Conservation (phyloP, 176 grass and related monocot species). For the Chrysopogon serrulatus region DNA sequence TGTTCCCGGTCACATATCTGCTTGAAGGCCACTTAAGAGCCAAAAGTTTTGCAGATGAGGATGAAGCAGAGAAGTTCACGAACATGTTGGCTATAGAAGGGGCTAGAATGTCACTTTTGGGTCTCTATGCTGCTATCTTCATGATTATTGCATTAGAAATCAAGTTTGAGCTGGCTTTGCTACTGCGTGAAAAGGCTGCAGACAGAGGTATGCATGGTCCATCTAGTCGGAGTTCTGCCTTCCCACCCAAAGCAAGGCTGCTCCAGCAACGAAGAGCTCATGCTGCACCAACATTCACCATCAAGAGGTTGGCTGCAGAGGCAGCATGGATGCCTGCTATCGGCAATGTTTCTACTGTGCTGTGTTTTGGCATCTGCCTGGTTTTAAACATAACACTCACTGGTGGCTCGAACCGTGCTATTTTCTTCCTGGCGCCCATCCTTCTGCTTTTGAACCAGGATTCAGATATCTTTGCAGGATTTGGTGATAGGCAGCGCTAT, state of each 20-base stretch:
- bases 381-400: constrained; percentile 82
- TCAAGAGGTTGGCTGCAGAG: constrained; percentile 91
- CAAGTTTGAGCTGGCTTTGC: constrained; percentile 83
- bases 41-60: constrained; percentile 65
- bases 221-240: constrained; percentile 47
- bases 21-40: constrained; percentile 89
- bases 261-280: constrained; percentile 83
- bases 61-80: constrained; percentile 82
- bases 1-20: constrained; percentile 93
- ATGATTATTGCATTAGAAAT: constrained; percentile 94
- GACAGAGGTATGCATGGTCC: constrained; percentile 49
- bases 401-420: constrained; percentile 85
- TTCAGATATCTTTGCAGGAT: constrained; percentile 87
- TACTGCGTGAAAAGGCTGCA: constrained; percentile 71
- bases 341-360: constrained; percentile 78
- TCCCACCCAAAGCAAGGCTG: constrained; percentile 77
- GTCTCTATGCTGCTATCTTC: constrained; percentile 97
- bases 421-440: constrained; percentile 95
- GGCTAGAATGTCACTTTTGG: constrained; percentile 91
- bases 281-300: constrained; percentile 77
- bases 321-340: constrained; percentile 98
- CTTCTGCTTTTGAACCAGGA: constrained; percentile 95
- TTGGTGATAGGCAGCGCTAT: constrained; percentile 95
- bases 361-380: constrained; percentile 92
- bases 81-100: constrained; percentile 91